Percentiles rank a stretch among this genome's conserved stretches.
Conservation (phyloP, 2,329 filamentous ascomycete genomes). For the Hypoxylon sp. region DNA sequence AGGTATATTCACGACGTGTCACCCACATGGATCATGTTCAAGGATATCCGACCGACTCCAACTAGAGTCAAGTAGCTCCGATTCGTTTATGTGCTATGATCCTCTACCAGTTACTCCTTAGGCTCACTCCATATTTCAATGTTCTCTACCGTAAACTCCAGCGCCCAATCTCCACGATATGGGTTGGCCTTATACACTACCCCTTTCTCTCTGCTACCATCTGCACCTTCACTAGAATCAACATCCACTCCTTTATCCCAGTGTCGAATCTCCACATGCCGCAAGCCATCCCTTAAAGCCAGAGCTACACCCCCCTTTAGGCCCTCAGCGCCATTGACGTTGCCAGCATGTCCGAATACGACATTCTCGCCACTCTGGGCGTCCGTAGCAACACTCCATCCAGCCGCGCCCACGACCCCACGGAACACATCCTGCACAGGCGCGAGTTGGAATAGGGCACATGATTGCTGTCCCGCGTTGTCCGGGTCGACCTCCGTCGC, state of each 20-base stretch:
- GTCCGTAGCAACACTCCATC: conserved; percentile 12
- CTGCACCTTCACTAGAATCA: background rate
- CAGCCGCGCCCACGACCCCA: conserved; percentile 17
- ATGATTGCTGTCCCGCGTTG: conserved; percentile 8
- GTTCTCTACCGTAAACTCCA: conserved; percentile 18
- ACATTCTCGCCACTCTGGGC: conserved; percentile 14
- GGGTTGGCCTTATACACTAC: conserved; percentile 21
- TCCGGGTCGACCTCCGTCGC: conserved; percentile 4
- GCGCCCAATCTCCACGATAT: conserved; percentile 14
- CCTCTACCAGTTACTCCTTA: background rate
- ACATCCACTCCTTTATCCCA: background rate
- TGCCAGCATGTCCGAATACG: conserved; percentile 14
- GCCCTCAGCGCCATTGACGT: background rate
- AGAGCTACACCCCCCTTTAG: conserved; percentile 16
- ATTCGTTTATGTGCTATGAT: background rate
- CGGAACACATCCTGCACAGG: conserved; percentile 31
- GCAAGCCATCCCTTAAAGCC: conserved; percentile 17
- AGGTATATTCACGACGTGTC: background rate
- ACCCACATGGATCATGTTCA: background rate
- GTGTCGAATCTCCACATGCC: conserved; percentile 16
- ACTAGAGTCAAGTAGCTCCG: background rate
- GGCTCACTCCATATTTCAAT: conserved; percentile 36
- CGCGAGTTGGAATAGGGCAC: conserved; percentile 29
- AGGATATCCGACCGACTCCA: background rate
- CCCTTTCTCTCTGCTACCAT: background rate